phyloP scores from a whole-genome alignment of 148 eudicot species.

The Diospyros lotus region DNA sequence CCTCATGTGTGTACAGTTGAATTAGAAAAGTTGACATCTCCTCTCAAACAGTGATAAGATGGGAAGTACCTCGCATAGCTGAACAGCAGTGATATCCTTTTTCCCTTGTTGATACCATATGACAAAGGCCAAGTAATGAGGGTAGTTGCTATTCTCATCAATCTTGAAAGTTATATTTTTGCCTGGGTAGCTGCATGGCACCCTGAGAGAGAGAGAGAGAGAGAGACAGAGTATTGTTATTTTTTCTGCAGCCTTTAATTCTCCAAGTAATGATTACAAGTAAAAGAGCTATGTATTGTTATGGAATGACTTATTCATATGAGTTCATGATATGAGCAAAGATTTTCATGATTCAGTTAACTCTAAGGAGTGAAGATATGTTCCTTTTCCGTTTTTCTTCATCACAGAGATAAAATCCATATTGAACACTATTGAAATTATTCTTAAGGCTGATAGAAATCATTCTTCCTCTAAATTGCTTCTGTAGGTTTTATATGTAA shows the following conservation, averaged over 20 bases:
- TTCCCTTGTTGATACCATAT: conserved; percentile 73
- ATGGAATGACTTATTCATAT: no score
- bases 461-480: neutral
- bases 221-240: neutral
- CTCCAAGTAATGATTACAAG: no score
- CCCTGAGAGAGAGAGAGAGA: conserved; percentile 32
- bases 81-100: conserved; percentile 70
- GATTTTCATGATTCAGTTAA: no score
- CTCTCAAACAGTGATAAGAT: neutral
- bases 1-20: neutral
- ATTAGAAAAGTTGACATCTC: neutral
- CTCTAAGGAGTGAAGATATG: no score
- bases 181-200: conserved; percentile 65
- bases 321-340: no score
- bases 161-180: conserved; percentile 69
- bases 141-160: conserved; percentile 65
- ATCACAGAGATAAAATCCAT: neutral
- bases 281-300: no score
- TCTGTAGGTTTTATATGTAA: neutral
- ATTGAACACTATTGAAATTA: neutral
- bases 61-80: conserved; percentile 62
- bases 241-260: no score
- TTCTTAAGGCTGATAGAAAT: neutral
- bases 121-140: conserved; percentile 65
- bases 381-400: neutral